Conservation (phyloP, 306 rosid genomes). For the Crotalaria pallida region DNA sequence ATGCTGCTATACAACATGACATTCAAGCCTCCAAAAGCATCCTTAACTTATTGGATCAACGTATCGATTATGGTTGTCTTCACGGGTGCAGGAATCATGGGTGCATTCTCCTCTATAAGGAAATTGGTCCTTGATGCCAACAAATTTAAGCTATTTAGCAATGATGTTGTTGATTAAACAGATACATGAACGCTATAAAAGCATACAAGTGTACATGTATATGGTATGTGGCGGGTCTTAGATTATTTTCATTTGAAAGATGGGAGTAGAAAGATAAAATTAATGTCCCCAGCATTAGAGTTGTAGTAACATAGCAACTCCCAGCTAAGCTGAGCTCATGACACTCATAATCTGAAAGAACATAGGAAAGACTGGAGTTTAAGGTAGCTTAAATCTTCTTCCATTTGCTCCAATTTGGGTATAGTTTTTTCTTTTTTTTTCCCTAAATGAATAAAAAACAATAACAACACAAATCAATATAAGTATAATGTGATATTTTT, state of each 20-base stretch:
- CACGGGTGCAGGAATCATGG: slow-evolving; percentile 73
- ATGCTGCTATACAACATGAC: slow-evolving; percentile 90
- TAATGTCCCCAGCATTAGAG: neutral
- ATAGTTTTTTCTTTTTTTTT: too few relatives aligned
- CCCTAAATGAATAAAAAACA: too few relatives aligned
- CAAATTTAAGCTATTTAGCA: slow-evolving; percentile 66
- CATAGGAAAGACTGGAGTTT: neutral
- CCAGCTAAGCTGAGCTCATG: neutral
- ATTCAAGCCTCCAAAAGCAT: slow-evolving; percentile 61
- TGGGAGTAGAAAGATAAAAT: too few relatives aligned
- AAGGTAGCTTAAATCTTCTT: neutral
- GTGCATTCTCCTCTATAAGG: slow-evolving; percentile 77
- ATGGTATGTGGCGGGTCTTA: neutral
- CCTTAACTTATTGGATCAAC: slow-evolving; percentile 68
- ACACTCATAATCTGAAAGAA: neutral
- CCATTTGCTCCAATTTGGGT: neutral
- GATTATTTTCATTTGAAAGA: too few relatives aligned
- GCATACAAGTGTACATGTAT: neutral
- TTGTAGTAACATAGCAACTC: neutral
- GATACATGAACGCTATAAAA: neutral
- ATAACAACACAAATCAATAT: neutral
- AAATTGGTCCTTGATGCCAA: slow-evolving; percentile 76
- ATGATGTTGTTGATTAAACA: slow-evolving; percentile 51
- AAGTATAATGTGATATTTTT: neutral
- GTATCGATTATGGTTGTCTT: slow-evolving; percentile 62